Evolutionary conservation across 495 filamentous ascomycete species (phyloP), one percentile per base, ranked within the genome.

Genomic region (Xylona heveae): DNA sequence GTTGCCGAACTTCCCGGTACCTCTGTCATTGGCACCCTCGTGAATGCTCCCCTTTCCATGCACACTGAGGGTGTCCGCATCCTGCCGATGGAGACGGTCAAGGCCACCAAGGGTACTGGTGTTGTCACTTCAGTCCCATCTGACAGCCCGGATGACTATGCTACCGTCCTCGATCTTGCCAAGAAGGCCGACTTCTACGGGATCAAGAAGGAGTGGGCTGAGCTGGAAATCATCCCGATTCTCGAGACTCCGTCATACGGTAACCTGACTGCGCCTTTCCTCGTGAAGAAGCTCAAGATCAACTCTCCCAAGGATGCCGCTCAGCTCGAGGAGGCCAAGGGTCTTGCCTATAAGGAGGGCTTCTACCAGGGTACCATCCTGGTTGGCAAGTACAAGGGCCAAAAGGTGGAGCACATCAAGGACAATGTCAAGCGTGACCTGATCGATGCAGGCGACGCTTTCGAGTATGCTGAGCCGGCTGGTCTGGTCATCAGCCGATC

Each of bases 151-250:
- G 85, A 97, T 42, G 88, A 97, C 49, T 97, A 78, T 51, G 81
- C 80, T 35, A 97, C 81, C 12, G 59, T 90, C 25, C 61, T 61
- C 21, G 88, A 97, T 37, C 66, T 97, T 34, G 68, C 73, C 17
- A 94, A 94, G 63, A 95, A 97, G 62, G 65, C 84, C n/a, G 88
- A 94, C 2, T 94, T 78, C 57, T 94, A 97, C 50, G 72, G 73
- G 30, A 95, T 97, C 52, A 71, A 90, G 55, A 91, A 88, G 55
- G 85, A 95, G 47, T 97, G 88, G 88, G 84, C 73, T 3, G 73
- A 88, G 45, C 55, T 88, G 26, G 80, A 91, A 35, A 82, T 94
- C 36, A 36, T 71, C 30, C 78, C 84, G 26, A 74, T 97, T 39
- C 93, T 97, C 38, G 62, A 81, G 20, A 95, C 88, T 6, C 85